Base-by-base conservation (phyloP, 805 yeast species). In the Nakazawaea molendinolei region DNA sequence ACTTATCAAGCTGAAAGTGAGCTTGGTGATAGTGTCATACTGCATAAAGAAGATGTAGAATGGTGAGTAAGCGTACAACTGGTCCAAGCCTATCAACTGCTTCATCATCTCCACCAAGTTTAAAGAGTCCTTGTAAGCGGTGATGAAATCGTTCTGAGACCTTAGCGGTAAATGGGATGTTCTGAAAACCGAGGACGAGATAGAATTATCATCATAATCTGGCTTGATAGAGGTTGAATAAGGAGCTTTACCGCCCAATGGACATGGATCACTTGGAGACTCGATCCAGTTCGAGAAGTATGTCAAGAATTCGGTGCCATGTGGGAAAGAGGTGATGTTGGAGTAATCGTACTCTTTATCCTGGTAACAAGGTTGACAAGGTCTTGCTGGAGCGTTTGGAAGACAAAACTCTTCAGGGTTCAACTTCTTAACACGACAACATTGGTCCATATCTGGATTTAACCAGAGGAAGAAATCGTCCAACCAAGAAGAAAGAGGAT, bases 181-280 rank as follows among this genome's bases (percentile, higher is more conserved):
- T 46, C 97, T 65, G 61, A 90, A 86, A n/a, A 70, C 67, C 1
- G 86, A 74, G 2, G 90, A 63, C 8, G 51, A 44, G 5, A 86
- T 67, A 2, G 46, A 43, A 2, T 55, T 55, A 1, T 56, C 46
- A 1, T 61, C 58, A 21, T 59, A 58, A 39, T 66, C 65, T 19
- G 67, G 59, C 2, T 68, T 59, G 8, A 86, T 61, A 1, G 87
- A 65, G 5, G 65, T 58, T 1, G 83, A 68, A 52, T 90, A 90
- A 0, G 97, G 95, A 0, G 97, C 97, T 50, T 84, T 83, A 2
- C 98, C 98, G 3, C 95, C 97, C 19, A 90, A 61, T 1, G 97
- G 96, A 56, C 98, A 90, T 2, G 90, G 86, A 49, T 84, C 92
- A 39, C 95, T 83, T 2, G 76, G 77, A 1, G 86, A 61, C 26